These are phyloP conservation scores for Fusarium buxicola DNA, from an alignment of 2,329 filamentous ascomycete genomes.

Conservation along the genomic window DNA sequence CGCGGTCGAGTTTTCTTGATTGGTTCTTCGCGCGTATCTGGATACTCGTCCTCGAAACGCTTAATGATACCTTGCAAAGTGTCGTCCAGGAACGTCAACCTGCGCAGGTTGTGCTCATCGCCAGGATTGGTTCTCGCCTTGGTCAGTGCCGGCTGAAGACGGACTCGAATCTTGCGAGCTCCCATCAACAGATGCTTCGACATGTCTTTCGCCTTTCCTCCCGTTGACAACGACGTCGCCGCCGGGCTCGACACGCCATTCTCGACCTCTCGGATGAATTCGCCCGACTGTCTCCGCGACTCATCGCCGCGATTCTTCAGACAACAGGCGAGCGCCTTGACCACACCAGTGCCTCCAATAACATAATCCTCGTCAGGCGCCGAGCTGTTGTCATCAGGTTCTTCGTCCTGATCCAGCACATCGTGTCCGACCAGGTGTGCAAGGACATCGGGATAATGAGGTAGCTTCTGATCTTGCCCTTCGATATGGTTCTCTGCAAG, in stretches of 20 bases:
- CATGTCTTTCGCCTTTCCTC: conserved; percentile 85
- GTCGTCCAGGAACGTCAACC: conserved; percentile 86
- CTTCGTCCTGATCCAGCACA: conserved; percentile 59
- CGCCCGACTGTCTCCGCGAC: conserved; percentile 64
- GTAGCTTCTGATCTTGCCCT: conserved; percentile 43
- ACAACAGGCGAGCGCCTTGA: conserved; percentile 92
- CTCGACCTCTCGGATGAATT: conserved; percentile 65
- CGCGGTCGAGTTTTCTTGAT: conserved; percentile 22
- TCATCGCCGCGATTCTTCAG: conserved; percentile 80
- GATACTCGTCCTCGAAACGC: conserved; percentile 96
- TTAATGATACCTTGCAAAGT: conserved; percentile 93
- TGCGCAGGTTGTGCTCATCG: conserved; percentile 83
- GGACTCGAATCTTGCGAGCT: conserved; percentile 86
- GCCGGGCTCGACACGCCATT: conserved; percentile 60
- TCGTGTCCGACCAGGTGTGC: conserved; percentile 86
- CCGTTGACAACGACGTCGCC: conserved; percentile 52
- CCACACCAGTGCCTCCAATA: conserved; percentile 93
- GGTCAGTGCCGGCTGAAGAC: conserved; percentile 85
- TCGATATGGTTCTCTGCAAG: conserved; percentile 54
- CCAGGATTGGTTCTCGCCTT: conserved; percentile 76
- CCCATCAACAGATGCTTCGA: conserved; percentile 89
- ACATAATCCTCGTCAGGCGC: conserved; percentile 95
- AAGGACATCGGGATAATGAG: conserved; percentile 79
- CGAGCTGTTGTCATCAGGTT: conserved; percentile 71
- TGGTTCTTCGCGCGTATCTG: conserved; percentile 75